Conservation (phyloP, 139 green algal species). For the Nannochloris sp. region DNA sequence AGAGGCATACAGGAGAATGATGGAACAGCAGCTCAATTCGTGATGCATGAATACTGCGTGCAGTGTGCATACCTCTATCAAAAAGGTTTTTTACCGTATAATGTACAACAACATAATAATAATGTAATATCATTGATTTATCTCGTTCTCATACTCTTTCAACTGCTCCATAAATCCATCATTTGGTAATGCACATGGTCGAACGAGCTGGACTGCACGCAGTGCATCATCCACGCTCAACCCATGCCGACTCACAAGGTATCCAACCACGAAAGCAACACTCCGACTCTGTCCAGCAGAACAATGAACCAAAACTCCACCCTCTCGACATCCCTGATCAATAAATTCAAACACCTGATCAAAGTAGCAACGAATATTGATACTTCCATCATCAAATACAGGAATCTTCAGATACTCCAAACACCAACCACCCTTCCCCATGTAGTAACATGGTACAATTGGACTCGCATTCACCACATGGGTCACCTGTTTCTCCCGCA, state of each 20-base stretch:
- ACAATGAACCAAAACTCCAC: conserved; percentile 80
- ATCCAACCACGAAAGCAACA: conserved; percentile 51
- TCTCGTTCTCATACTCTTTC: background rate
- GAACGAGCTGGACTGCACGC: conserved; percentile 22
- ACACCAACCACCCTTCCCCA: conserved; percentile 6
- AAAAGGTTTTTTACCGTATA: background rate
- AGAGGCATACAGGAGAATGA: conserved; percentile 69
- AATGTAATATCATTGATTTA: background rate
- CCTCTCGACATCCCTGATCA: conserved; percentile 10
- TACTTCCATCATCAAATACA: conserved; percentile 60
- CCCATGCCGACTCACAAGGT: conserved; percentile 14
- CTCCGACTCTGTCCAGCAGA: conserved; percentile 70
- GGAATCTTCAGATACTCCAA: conserved; percentile 44
- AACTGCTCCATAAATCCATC: conserved; percentile 59
- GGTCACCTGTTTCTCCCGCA: conserved; percentile 52
- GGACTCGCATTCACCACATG: conserved; percentile 73
- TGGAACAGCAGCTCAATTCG: conserved; percentile 47
- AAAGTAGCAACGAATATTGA: conserved; percentile 57
- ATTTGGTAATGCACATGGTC: conserved; percentile 63
- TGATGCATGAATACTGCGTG: background rate
- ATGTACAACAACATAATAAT: conserved; percentile 1
- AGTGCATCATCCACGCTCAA: conserved; percentile 32
- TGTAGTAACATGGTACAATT: conserved; percentile 37
- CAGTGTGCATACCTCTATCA: background rate
- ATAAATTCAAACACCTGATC: conserved; percentile 47